Conservation (phyloP, 2,329 filamentous ascomycete species). For the Stemphylium beticola region DNA sequence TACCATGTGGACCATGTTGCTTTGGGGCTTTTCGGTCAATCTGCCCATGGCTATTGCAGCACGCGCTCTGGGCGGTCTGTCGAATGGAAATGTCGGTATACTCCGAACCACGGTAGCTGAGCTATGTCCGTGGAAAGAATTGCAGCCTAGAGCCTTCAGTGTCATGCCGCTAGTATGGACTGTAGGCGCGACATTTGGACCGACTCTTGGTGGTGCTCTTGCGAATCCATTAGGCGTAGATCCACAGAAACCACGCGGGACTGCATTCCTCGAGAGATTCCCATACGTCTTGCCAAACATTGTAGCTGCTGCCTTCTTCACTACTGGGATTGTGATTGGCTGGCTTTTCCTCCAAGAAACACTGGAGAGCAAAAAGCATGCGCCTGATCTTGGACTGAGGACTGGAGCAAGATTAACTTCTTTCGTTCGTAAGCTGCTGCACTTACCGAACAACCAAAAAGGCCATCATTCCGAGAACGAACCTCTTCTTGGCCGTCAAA, state of each 20-base stretch:
- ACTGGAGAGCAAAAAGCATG: slow-evolving; percentile 70
- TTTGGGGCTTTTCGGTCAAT: slow-evolving; percentile 84
- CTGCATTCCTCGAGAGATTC: slow-evolving; percentile 73
- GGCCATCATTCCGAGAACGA: slow-evolving; percentile 29
- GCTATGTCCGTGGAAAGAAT: slow-evolving; percentile 82
- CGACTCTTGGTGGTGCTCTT: slow-evolving; percentile 82
- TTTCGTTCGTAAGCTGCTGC: slow-evolving; percentile 30
- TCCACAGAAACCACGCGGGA: slow-evolving; percentile 68
- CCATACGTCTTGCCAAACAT: slow-evolving; percentile 88
- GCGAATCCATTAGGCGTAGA: slow-evolving; percentile 79
- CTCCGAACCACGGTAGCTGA: slow-evolving; percentile 91
- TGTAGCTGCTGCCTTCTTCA: slow-evolving; percentile 75
- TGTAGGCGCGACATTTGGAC: slow-evolving; percentile 85
- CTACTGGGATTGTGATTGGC: slow-evolving; percentile 75
- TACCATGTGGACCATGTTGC: slow-evolving; percentile 80
- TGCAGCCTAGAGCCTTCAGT: slow-evolving; percentile 88
- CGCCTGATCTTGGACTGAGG: slow-evolving; percentile 75
- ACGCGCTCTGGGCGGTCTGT: slow-evolving; percentile 78
- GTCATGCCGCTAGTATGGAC: slow-evolving; percentile 94
- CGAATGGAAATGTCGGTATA: slow-evolving; percentile 86
- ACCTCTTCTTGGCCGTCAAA: slow-evolving; percentile 37
- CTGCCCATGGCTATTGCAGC: slow-evolving; percentile 80
- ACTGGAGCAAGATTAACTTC: slow-evolving; percentile 70
- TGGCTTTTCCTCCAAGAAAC: slow-evolving; percentile 88
- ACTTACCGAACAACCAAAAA: slow-evolving; percentile 17